Base-by-base conservation (phyloP, 1,139 yeast genomes). In the Geotrichum bryndzae region DNA sequence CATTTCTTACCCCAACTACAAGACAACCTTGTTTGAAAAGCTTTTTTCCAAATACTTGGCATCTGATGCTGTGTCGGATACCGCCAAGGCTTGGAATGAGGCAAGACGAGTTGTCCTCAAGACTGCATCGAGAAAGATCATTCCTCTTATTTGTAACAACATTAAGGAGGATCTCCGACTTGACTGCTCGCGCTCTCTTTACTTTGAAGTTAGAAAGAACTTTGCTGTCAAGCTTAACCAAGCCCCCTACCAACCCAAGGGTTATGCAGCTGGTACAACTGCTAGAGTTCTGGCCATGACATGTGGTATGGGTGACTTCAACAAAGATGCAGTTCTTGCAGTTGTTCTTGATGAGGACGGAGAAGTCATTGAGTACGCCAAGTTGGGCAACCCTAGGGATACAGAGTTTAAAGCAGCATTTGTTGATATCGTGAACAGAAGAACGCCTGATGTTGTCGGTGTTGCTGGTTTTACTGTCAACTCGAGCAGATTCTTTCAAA, bases 201-300 rank as follows among this genome's bases (percentile, higher is more conserved):
- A 86, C 60, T 82, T 79, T 64, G 86, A 87, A 64, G 84, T 92
- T 51, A 85, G 98, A 67, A 80, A 82, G 58, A 78, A 82, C 50
- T 88, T 94, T 70, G 77, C 85, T 71, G 80, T 82, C 31, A 87
- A 85, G 69, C 80, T 94, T 56, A 95, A 94, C 72, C 98, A 92
- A 77, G 97, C 98, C 1, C 97, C 99, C 29, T 92, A 80, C 74
- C 85, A 88, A 67, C 96, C 98, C 10, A 81, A 82, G 59, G 88
- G 89, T 2, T 87, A 81, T 67, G 89, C 84, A 58, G 81, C 83
- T 64, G 97, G 97, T 53, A 87, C 96, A 6, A 82, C 86, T 61
- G 96, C 99, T 31, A 85, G 89, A 65, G 94, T 91, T 0, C 79
- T 95, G 65, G 85, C 97, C 0, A 72, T 94, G 53, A 84, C 96